Percentiles rank a stretch among this genome's conserved stretches.
These are phyloP conservation scores for Pyracantha coccinea DNA, from an alignment of 331 rosid genomes.

Conservation along the genomic window DNA sequence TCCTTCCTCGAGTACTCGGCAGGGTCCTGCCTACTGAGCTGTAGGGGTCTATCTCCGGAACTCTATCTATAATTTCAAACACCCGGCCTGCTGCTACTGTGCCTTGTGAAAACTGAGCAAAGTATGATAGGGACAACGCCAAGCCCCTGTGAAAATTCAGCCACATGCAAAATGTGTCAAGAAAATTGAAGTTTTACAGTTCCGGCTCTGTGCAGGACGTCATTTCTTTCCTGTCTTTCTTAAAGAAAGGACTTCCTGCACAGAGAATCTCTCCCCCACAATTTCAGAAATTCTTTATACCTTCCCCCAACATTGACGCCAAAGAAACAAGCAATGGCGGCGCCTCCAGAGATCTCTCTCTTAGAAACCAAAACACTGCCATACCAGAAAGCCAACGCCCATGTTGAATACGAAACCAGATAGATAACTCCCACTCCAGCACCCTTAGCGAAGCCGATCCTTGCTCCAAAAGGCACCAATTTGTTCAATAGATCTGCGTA, in stretches of 20 bases:
- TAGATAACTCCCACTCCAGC: slow-evolving; percentile 79
- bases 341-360: slow-evolving; percentile 61
- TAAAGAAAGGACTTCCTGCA: neutral
- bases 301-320: slow-evolving; percentile 90
- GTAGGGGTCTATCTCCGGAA: slow-evolving; percentile 79
- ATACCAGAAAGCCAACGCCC: slow-evolving; percentile 97
- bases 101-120: slow-evolving; percentile 85
- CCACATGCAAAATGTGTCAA: neutral
- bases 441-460: slow-evolving; percentile 79
- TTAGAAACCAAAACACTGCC: slow-evolving; percentile 50
- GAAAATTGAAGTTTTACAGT: neutral
- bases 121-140: slow-evolving; percentile 80
- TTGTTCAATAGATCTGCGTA: slow-evolving; percentile 42
- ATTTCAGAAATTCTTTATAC: slow-evolving; percentile 14
- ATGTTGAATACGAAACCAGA: slow-evolving; percentile 71
- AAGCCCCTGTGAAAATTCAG: slow-evolving; percentile 46
- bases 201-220: no score
- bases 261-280: neutral
- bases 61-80: slow-evolving; percentile 61
- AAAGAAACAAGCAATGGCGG: slow-evolving; percentile 87
- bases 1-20: slow-evolving; percentile 45
- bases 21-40: slow-evolving; percentile 55
- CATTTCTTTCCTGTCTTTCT: no score
- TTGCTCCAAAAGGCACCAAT: slow-evolving; percentile 61
- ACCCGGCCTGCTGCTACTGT: slow-evolving; percentile 83